Evolutionary conservation across 768 basidiomycete genomes (phyloP).

Genomic region (Leccinum variicolor): DNA sequence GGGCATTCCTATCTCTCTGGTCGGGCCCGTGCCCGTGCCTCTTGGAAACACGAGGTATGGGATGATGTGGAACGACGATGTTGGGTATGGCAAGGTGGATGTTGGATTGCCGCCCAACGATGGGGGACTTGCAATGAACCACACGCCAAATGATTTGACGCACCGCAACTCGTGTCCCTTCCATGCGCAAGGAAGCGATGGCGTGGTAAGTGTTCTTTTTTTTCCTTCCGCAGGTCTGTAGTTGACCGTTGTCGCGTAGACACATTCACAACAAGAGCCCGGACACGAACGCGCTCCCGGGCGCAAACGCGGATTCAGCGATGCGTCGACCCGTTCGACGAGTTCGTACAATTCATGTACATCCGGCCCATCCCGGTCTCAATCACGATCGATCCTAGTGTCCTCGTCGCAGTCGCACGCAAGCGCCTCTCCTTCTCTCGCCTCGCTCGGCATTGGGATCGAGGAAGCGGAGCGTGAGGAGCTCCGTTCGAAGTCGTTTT

Average conservation of each 20-base stretch:
- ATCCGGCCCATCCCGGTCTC: conserved; percentile 20
- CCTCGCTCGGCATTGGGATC: conserved; percentile 21
- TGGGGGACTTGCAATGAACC: neutral
- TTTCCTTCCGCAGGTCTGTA: neutral
- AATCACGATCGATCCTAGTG: conserved; percentile 14
- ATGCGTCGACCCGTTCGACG: conserved; percentile 17
- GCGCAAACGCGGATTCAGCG: conserved; percentile 16
- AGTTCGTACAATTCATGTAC: conserved; percentile 19
- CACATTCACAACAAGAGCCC: neutral
- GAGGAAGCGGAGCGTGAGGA: conserved; percentile 23
- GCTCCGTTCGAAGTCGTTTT: conserved; percentile 19
- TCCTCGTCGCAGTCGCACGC: conserved; percentile 16
- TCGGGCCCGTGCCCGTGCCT: conserved; percentile 6
- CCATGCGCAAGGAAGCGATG: neutral
- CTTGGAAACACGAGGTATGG: neutral
- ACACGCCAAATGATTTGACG: neutral
- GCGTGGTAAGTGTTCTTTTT: conserved; percentile 7
- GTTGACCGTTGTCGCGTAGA: conserved; percentile 1
- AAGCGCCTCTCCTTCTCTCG: conserved; percentile 16
- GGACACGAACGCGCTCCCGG: neutral
- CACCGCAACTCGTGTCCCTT: neutral
- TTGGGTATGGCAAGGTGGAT: neutral
- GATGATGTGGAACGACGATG: neutral
- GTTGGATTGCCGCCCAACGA: neutral
- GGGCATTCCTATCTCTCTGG: neutral